Evolutionary conservation across 2,329 filamentous ascomycete species (phyloP).

Genomic region (Fusarium paranaense): DNA sequence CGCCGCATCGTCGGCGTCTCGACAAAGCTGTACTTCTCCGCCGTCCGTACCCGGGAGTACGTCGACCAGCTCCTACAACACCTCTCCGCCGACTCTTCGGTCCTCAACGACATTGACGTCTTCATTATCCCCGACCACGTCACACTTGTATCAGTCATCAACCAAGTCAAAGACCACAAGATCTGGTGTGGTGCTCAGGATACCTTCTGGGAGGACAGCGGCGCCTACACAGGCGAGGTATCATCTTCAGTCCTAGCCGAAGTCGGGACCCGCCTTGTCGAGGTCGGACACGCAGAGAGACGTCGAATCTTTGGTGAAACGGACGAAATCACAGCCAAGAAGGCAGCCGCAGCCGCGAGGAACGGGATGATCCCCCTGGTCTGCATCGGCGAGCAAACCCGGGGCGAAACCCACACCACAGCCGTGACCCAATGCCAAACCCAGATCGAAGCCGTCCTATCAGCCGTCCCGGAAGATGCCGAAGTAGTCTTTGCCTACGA

Average conservation of each 20-base stretch:
- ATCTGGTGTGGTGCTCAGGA: conserved; percentile 80
- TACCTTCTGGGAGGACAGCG: conserved; percentile 74
- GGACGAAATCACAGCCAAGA: conserved; percentile 74
- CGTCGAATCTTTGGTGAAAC: conserved; percentile 79
- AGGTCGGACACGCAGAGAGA: conserved; percentile 85
- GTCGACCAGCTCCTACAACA: conserved; percentile 61
- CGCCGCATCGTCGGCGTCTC: conserved; percentile 78
- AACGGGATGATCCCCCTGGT: conserved; percentile 82
- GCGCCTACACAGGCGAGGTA: conserved; percentile 83
- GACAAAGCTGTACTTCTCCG: conserved; percentile 85
- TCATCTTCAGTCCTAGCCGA: conserved; percentile 75
- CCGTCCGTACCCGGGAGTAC: conserved; percentile 70
- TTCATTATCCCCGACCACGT: conserved; percentile 85
- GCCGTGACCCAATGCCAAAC: conserved; percentile 74
- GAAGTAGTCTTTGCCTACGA: conserved; percentile 87
- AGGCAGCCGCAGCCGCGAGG: conserved; percentile 74
- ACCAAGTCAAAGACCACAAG: conserved; percentile 56
- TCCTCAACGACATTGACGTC: conserved; percentile 69
- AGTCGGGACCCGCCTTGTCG: conserved; percentile 78
- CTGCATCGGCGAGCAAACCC: conserved; percentile 79
- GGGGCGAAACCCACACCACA: conserved; percentile 58
- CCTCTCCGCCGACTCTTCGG: conserved; percentile 54
- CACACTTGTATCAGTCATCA: conserved; percentile 66
- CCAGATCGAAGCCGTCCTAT: conserved; percentile 74
- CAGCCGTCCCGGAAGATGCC: conserved; percentile 68